Base-by-base conservation (phyloP, 176 grass and related monocot species). In the Guadua angustifolia region DNA sequence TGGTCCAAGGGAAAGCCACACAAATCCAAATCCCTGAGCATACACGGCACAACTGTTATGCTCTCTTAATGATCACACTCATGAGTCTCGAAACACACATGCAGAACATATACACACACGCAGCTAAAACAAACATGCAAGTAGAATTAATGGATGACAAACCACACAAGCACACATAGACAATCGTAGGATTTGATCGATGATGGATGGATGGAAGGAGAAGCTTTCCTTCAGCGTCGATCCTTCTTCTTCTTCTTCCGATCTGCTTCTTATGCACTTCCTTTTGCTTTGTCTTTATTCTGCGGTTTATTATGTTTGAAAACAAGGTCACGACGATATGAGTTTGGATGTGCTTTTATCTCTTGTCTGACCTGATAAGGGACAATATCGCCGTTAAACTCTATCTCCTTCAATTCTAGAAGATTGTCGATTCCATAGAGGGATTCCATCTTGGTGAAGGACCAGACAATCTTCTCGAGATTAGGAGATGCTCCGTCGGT, bases 381-480 rank as follows among this genome's bases (percentile, higher is more conserved):
- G 56, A 78, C 1, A 59, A 17, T 10, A 18, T 17, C 21, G 26
- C 74, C 74, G 6, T 6, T 44, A 24, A 76, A 59, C 2, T 85
- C 63, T 1, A 69, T 19, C 17, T 77, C 83, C 4, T 69, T 68
- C 36, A 77, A 6, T 77, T 51, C 77, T 10, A 49, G 17, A 77
- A 69, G 63, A 2, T 60, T 17, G 3, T 43, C 3, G 53, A 85
- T 67, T 5, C 32, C 82, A 15, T 2, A 45, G 24, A 85, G 16
- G 57, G 47, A 67, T 1, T 76, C 3, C 32, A 76, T 76, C 25
- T 15, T 21, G 38, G 17, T 5, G 64, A 60, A 78, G 17, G 64
- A 49, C 58, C 75, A 78, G 26, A 64, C 58, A 8, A 78, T 64
- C 24, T 32, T 78, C 43, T 64, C 24, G 0, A 49, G 43, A 58